phyloP scores from a whole-genome alignment of 208 protist species.

The Crithidia thermophila region DNA sequence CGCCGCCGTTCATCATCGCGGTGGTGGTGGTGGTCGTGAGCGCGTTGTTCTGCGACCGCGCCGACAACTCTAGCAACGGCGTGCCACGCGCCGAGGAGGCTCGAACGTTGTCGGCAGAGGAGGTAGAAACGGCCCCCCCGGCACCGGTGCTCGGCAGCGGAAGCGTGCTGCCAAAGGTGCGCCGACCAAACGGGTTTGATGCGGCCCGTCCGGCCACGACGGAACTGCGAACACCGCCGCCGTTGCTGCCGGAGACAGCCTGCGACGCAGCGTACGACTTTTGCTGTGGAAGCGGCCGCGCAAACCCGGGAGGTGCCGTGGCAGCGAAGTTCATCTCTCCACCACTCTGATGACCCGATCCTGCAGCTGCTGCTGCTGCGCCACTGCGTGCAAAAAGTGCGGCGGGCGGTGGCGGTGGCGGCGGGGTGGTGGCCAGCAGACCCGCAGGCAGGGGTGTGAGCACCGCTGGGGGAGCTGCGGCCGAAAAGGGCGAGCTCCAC shows the following conservation, averaged over 20 bases:
- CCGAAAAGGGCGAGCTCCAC: conserved; percentile 5
- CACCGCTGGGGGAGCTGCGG: conserved; percentile 8
- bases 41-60: neutral
- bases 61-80: too few species aligned
- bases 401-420: conserved; percentile 22
- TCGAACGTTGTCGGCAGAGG: neutral
- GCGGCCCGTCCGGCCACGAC: neutral
- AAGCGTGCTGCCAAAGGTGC: conserved; percentile 37
- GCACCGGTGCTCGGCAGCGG: neutral
- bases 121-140: neutral
- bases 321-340: conserved; percentile 9
- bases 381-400: neutral
- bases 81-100: too few species aligned
- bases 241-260: neutral
- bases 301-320: conserved; percentile 15
- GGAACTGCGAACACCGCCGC: neutral
- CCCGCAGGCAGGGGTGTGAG: conserved; percentile 17
- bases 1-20: neutral
- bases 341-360: too few species aligned
- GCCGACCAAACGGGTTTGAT: conserved; percentile 48
- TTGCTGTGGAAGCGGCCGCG: neutral
- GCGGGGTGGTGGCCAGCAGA: neutral
- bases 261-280: neutral
- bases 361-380: neutral
- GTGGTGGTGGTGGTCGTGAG: neutral